phyloP scores from a whole-genome alignment of 768 basidiomycete species.

The Boletus edulis region DNA sequence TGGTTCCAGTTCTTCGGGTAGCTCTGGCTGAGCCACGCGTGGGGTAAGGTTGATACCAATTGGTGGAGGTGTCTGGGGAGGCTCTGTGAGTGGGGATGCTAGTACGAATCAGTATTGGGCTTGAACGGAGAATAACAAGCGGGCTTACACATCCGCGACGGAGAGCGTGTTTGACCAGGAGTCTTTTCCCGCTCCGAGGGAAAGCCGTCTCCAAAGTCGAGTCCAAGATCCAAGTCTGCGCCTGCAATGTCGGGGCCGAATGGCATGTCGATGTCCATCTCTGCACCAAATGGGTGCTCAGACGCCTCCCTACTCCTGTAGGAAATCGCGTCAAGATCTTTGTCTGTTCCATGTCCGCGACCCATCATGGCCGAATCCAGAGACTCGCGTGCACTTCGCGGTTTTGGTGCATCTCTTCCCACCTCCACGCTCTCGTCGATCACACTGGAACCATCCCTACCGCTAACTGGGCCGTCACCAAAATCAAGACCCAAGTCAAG shows the following conservation, averaged over 20 bases:
- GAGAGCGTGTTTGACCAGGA: constrained; percentile 56
- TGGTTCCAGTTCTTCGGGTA: constrained; percentile 36
- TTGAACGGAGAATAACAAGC: not conserved
- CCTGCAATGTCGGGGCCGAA: constrained; percentile 49
- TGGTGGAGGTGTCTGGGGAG: constrained; percentile 76
- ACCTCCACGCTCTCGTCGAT: constrained; percentile 61
- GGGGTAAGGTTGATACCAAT: constrained; percentile 47
- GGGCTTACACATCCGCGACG: constrained; percentile 67
- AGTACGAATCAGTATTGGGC: constrained; percentile 7
- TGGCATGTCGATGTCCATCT: constrained; percentile 49
- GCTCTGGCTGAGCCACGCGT: constrained; percentile 40
- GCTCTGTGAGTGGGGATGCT: constrained; percentile 78
- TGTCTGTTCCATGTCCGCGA: constrained; percentile 39
- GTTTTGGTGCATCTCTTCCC: constrained; percentile 65
- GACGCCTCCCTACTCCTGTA: constrained; percentile 61
- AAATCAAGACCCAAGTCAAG: constrained; percentile 78
- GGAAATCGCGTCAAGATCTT: constrained; percentile 65
- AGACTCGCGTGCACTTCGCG: constrained; percentile 48
- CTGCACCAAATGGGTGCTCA: constrained; percentile 61
- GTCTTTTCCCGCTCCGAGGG: constrained; percentile 48
- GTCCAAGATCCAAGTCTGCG: constrained; percentile 65
- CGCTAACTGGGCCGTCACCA: constrained; percentile 52
- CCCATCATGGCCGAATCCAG: constrained; percentile 62
- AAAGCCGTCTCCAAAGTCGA: constrained; percentile 63
- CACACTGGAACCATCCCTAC: constrained; percentile 47